phyloP scores from a whole-genome alignment of 257 asterid genomes.

The Paulownia fortunei region DNA sequence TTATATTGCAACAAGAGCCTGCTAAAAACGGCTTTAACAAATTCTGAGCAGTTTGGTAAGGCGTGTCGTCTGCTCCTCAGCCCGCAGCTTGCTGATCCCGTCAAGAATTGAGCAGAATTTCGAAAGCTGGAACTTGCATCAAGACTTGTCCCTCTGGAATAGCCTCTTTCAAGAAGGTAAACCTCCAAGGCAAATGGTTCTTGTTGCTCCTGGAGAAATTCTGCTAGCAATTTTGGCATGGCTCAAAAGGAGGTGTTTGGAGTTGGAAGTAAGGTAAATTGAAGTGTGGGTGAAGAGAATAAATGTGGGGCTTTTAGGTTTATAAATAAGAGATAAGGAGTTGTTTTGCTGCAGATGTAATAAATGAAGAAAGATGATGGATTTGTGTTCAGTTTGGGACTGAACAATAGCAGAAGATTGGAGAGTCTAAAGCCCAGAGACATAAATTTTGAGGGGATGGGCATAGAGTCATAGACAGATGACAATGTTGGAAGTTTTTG shows the following conservation, averaged over 20 bases:
- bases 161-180: constrained; percentile 64
- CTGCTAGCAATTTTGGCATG: constrained; percentile 52
- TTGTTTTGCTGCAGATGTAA: constrained; percentile 27
- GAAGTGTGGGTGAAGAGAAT: constrained; percentile 26
- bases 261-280: not conserved
- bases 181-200: constrained; percentile 70
- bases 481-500: constrained; percentile 23
- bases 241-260: not conserved
- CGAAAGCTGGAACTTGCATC: not conserved
- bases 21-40: constrained; percentile 44
- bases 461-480: constrained; percentile 22
- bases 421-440: constrained; percentile 42
- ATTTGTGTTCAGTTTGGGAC: constrained; percentile 28
- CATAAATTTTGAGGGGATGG: constrained; percentile 36
- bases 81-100: constrained; percentile 38
- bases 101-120: constrained; percentile 26
- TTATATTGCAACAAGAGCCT: constrained; percentile 30
- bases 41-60: constrained; percentile 49
- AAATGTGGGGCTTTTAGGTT: constrained; percentile 5
- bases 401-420: constrained; percentile 31
- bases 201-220: constrained; percentile 76
- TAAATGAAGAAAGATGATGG: constrained; percentile 35
- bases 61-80: constrained; percentile 35
- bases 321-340: constrained; percentile 33
- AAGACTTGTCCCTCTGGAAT: not conserved